These are phyloP conservation scores for Thelonectria olida DNA, from an alignment of 2,329 filamentous ascomycete species.

Conservation along the genomic window DNA sequence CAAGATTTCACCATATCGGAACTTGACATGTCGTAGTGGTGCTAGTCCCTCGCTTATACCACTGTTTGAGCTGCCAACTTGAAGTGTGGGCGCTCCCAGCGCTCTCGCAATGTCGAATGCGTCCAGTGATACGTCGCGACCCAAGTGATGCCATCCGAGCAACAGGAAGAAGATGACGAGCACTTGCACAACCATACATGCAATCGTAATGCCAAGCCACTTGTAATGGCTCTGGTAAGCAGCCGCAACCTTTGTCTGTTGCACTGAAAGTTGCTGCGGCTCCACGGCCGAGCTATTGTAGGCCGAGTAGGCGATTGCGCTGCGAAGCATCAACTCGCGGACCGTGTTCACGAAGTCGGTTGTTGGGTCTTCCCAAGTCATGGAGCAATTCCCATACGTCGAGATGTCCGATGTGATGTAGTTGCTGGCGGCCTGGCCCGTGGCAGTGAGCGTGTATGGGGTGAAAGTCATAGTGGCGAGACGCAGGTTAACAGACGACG, in stretches of 20 bases:
- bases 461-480: not conserved
- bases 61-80: not conserved
- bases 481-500: not conserved
- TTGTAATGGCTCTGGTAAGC: conserved; percentile 6
- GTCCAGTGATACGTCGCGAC: not conserved
- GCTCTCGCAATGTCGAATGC: conserved; percentile 6
- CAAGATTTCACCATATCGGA: not conserved
- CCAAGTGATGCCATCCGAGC: not conserved
- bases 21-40: not conserved
- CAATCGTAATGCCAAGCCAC: conserved; percentile 1
- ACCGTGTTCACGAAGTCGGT: conserved; percentile 1
- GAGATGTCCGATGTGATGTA: not conserved
- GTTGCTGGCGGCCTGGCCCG: conserved; percentile 3
- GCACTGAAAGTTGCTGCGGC: not conserved
- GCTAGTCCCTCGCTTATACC: not conserved
- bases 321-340: conserved; percentile 8
- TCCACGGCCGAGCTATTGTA: not conserved
- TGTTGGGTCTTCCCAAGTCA: conserved; percentile 10
- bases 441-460: not conserved
- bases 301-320: not conserved
- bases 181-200: not conserved
- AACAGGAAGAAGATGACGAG: not conserved
- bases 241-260: not conserved
- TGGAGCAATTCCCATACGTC: conserved; percentile 2
- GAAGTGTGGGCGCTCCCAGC: not conserved